Evolutionary conservation across 345 rosid genomes (phyloP), one percentile per base, ranked within the genome.

Genomic region (Ricinus communis): DNA sequence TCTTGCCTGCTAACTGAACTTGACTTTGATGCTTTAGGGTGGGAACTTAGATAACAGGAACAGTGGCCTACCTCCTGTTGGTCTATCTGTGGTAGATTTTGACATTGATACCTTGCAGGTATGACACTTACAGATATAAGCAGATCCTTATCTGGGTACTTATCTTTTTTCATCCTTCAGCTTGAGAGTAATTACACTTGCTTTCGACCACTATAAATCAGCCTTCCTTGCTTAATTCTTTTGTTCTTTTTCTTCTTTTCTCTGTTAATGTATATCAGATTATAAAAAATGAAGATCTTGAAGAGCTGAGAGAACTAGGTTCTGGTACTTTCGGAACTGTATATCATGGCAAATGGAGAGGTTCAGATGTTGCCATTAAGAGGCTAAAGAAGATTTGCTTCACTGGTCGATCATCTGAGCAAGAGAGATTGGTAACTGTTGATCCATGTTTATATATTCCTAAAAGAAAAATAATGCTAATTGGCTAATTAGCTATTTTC

Each of bases 291-390:
- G 98, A 90, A 56, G 99, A 92, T 81, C 90, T 95, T 54, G 98
- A 92, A 88, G 99, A 95, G 84, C 85, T 90, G 69, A 92, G 76
- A 77, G 99, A 92, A 77, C 79, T 95, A 53, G 99, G 98, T 78
- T 90, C 99, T 70, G 99, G 99, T 59, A 89, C 96, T 54, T 95
- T 92, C 84, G 99, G 99, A 65, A 95, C 98, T 47, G 97, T 95
- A 54, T 95, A 92, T 76, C 99, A 95, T 83, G 99, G 99, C 74
- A 92, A 95, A 79, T 95, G 99, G 98, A 93, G 94, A 64, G 99
- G 98, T 59, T 87, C 97, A 22, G 98, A 95, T 86, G 97, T 95
- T 80, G 98, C 98, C 63, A 92, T 95, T 68, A 95, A 92, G 86
- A 85, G 96, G 69, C 90, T 95, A 66, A 95, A 90, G 81, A 92